Evolutionary conservation across 116 monocot species (phyloP).

Genomic region (Trichopus zeylanicus): DNA sequence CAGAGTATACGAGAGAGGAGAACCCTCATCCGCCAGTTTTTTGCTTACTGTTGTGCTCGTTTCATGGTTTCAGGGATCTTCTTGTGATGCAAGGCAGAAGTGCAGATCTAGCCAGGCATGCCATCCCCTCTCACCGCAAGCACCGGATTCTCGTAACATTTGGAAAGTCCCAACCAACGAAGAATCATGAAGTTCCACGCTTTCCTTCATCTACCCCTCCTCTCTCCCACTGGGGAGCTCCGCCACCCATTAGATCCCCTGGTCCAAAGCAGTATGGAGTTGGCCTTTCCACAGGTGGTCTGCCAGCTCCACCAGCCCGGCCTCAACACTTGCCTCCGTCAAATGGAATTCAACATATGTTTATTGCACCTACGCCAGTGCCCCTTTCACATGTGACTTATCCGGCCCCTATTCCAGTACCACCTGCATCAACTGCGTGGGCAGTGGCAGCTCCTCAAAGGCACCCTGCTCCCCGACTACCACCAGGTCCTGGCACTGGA

Average conservation of each 20-base stretch:
- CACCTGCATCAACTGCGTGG: conserved; percentile 28
- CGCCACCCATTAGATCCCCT: conserved; percentile 18
- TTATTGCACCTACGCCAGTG: conserved; percentile 31
- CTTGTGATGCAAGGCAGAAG: conserved; percentile 60
- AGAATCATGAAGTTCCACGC: conserved; percentile 16
- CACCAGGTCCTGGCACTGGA: conserved; percentile 66
- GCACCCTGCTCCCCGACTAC: conserved; percentile 35
- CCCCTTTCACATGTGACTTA: conserved; percentile 23
- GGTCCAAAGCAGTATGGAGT: conserved; percentile 41
- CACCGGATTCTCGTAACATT: conserved; percentile 54
- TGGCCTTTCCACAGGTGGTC: conserved; percentile 30
- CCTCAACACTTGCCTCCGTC: conserved; percentile 24
- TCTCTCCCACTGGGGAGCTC: conserved; percentile 21
- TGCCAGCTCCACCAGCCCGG: conserved; percentile 22
- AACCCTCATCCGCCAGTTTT: too few relatives aligned
- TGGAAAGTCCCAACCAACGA: conserved; percentile 57
- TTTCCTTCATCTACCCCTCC: conserved; percentile 10
- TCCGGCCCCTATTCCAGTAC: conserved; percentile 18
- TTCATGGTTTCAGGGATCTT: conserved; percentile 45
- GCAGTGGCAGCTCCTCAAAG: conserved; percentile 18
- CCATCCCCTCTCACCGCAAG: conserved; percentile 59
- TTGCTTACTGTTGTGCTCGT: neutral
- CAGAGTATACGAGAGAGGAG: too few relatives aligned
- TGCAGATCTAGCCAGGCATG: conserved; percentile 55
- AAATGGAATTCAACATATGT: conserved; percentile 42